phyloP scores from a whole-genome alignment of 176 grass and related monocot genomes.

The Tillandsia fasciculata region DNA sequence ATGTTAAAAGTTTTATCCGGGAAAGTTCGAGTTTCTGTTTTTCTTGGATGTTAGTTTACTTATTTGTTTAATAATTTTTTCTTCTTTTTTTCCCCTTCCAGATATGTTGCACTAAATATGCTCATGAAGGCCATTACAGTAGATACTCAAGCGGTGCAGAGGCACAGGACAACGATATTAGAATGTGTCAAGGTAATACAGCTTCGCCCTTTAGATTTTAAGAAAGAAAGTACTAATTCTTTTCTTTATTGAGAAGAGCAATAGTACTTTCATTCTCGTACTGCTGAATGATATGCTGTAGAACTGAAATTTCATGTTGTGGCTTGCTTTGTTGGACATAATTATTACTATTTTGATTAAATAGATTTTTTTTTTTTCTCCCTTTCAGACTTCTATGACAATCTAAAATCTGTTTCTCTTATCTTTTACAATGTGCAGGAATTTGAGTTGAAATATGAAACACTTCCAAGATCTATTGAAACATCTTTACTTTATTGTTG shows the following conservation, averaged over 20 bases:
- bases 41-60: constrained; percentile 2
- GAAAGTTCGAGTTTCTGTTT: neutral
- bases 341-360: constrained; percentile 6
- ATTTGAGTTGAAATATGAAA: too few relatives aligned
- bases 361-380: too few relatives aligned
- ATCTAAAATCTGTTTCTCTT: too few relatives aligned
- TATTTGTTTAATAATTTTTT: constrained; percentile 9
- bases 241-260: neutral
- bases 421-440: too few relatives aligned
- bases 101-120: constrained; percentile 98
- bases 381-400: too few relatives aligned
- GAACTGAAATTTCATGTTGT: neutral
- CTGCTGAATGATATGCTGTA: neutral
- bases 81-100: constrained; percentile 19
- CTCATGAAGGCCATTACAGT: constrained; percentile 84
- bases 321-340: neutral
- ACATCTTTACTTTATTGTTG: neutral
- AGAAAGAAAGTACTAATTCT: neutral
- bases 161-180: constrained; percentile 84
- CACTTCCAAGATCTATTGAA: neutral
- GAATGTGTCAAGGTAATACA: constrained; percentile 89
- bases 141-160: constrained; percentile 91
- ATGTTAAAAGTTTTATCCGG: too few relatives aligned
- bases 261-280: neutral
- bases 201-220: neutral